A percentile compares a stretch with the other conserved stretches of the same genome.
These are phyloP conservation scores for Tetradesmus obliquus DNA, from an alignment of 139 green algal species.

Conservation along the genomic window DNA sequence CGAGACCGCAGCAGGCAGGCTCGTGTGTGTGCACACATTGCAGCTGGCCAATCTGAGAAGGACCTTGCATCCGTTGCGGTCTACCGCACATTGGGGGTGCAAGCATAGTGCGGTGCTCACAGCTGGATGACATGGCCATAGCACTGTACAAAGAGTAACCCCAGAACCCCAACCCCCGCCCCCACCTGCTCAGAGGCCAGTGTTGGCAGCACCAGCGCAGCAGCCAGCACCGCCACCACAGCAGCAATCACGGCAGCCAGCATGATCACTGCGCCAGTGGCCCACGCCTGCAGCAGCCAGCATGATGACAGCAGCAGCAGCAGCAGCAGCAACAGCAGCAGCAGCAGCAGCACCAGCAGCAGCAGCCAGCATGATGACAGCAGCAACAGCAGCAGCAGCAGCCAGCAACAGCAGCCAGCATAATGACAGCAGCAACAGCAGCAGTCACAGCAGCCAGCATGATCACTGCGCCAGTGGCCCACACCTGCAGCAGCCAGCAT, in stretches of 20 bases:
- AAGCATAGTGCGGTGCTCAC: no score
- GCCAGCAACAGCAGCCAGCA: not conserved
- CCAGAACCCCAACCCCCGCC: no score
- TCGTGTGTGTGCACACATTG: no score
- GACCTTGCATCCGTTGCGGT: no score
- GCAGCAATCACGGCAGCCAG: slow-evolving; percentile 9
- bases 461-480: not conserved
- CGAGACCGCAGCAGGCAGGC: no score
- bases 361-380: no score
- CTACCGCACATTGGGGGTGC: no score
- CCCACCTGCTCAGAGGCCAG: slow-evolving; percentile 12
- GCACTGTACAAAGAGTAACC: no score
- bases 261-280: not conserved
- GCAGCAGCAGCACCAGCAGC: no score
- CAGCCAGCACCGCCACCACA: not conserved
- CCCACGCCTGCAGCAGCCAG: not conserved
- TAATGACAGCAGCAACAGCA: not conserved
- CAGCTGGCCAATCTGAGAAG: no score
- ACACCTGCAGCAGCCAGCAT: not conserved
- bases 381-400: not conserved
- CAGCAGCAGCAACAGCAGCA: no score
- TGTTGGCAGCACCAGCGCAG: not conserved
- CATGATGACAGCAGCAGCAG: not conserved
- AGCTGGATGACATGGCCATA: no score
- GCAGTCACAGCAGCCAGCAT: slow-evolving; percentile 11